Evolutionary conservation across 2,329 filamentous ascomycete genomes (phyloP).

Genomic region (Aspergillus amoenus): DNA sequence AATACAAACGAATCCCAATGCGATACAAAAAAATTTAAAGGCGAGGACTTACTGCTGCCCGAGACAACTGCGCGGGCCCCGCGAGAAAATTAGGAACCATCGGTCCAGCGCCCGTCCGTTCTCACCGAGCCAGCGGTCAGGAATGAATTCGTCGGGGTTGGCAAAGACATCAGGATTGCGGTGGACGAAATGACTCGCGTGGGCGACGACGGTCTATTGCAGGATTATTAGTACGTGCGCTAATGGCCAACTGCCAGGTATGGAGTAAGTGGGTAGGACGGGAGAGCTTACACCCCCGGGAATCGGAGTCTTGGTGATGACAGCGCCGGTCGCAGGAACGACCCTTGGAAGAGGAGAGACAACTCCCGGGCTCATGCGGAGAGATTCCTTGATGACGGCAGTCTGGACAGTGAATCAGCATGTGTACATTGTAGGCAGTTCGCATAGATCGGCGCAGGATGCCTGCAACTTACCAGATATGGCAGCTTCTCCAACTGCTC

Average conservation of each 20-base stretch:
- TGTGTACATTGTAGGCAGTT: neutral
- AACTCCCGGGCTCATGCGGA: constrained; percentile 8
- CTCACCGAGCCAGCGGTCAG: constrained; percentile 10
- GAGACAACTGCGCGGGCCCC: constrained; percentile 7
- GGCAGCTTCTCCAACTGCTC: constrained; percentile 5
- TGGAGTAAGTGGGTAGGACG: neutral
- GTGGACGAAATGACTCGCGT: constrained; percentile 6
- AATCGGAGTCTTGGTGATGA: neutral
- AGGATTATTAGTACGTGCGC: neutral
- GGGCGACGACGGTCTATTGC: neutral
- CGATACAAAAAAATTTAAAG: neutral
- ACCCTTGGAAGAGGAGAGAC: neutral
- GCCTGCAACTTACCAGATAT: neutral
- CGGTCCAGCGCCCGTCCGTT: neutral
- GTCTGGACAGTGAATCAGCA: neutral
- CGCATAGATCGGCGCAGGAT: neutral
- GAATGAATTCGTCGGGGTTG: neutral
- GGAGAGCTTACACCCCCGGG: constrained; percentile 1
- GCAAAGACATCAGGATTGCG: constrained; percentile 2
- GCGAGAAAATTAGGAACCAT: constrained; percentile 7
- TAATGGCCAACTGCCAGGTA: neutral
- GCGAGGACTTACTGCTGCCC: constrained; percentile 4
- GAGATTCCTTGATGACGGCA: constrained; percentile 5
- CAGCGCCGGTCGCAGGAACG: neutral
- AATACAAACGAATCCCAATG: neutral